These are phyloP conservation scores for Ustilago crameri DNA, from an alignment of 1,284 basidiomycete genomes.

Conservation along the genomic window DNA sequence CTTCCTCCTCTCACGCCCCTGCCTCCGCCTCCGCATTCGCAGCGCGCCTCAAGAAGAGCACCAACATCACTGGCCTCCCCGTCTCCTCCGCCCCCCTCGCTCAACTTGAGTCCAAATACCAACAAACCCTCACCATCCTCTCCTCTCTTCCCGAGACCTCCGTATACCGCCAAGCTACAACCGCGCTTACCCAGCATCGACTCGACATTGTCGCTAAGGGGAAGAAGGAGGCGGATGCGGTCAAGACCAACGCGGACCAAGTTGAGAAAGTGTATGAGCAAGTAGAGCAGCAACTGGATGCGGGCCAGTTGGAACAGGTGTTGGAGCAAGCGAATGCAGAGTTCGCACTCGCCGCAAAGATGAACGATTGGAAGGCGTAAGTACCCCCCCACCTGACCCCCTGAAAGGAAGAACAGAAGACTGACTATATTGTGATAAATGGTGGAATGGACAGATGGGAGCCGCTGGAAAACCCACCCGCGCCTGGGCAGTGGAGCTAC, in stretches of 20 bases:
- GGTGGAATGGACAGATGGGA: slow-evolving; percentile 79
- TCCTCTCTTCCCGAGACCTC: slow-evolving; percentile 78
- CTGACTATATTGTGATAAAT: too few species aligned
- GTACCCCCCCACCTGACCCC: slow-evolving; percentile 68
- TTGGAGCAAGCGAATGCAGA: slow-evolving; percentile 86
- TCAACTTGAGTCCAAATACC: slow-evolving; percentile 80
- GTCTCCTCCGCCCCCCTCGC: slow-evolving; percentile 82
- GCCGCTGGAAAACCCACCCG: slow-evolving; percentile 81
- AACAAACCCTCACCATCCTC: slow-evolving; percentile 80
- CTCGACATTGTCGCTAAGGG: slow-evolving; percentile 75
- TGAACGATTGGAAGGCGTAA: slow-evolving; percentile 96
- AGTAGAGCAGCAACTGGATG: slow-evolving; percentile 73
- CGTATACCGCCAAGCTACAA: slow-evolving; percentile 89
- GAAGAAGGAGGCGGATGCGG: slow-evolving; percentile 70
- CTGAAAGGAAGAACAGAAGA: too few species aligned
- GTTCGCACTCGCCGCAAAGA: slow-evolving; percentile 80
- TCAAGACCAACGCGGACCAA: slow-evolving; percentile 63
- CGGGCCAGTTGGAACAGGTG: slow-evolving; percentile 77
- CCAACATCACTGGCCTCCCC: slow-evolving; percentile 77
- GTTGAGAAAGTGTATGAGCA: slow-evolving; percentile 79
- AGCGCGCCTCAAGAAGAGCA: slow-evolving; percentile 70
- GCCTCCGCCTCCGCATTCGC: slow-evolving; percentile 13
- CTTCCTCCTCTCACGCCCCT: slow-evolving; percentile 23
- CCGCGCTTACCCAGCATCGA: slow-evolving; percentile 85
- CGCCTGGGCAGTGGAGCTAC: slow-evolving; percentile 87